Base-by-base conservation (phyloP, 192 early-diverging fungal species). In the Backusella westeae region DNA sequence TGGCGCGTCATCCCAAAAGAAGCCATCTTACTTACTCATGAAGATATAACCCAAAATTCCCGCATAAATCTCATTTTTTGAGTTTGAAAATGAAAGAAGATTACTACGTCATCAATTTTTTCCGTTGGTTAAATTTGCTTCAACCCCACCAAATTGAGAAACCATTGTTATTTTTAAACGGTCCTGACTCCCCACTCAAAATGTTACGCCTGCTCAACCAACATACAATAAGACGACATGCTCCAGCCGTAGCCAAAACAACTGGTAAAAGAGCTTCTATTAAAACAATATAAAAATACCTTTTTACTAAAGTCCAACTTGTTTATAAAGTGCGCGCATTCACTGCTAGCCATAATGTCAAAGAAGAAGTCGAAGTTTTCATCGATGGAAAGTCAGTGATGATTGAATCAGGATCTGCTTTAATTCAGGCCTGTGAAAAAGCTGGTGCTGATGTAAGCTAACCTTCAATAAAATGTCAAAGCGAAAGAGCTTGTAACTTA, bases 381-480 rank as follows among this genome's bases (percentile, higher is more conserved):
- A 89, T 99, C 46, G 92, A 99, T 84, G 94, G 93, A 73, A 94
- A 93, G 83, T 80, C 94, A 8, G 91, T 99, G 21, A 90, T 88
- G 86, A 89, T 98, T 59, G 96, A 98, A 81, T 87, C 90, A 76
- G 97, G 97, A 42, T 89, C 94, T n/a, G 96, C 97, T 35, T 86
- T 97, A 52, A 99, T 99, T 86, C 97, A 99, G 87, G 97, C 97
- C 23, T 96, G 95, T 74, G 97, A 99, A 73, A 91, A 95, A 81
- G 95, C 94, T 56, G 96, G 96, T 29, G 94, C 94, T 73, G 93
- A 78, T 78, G 81, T 82, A 82, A 75, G 81, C 52, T 34, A 14
- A 6, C 6, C 0, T 69, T 14, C 34, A 19, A 32, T 32, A 32
- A 32, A 26, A 5, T 69, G 8, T 41, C 14, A 69, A 36, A 69